phyloP scores from a whole-genome alignment of 2,329 filamentous ascomycete species.

The Botryosphaeria dothidea region DNA sequence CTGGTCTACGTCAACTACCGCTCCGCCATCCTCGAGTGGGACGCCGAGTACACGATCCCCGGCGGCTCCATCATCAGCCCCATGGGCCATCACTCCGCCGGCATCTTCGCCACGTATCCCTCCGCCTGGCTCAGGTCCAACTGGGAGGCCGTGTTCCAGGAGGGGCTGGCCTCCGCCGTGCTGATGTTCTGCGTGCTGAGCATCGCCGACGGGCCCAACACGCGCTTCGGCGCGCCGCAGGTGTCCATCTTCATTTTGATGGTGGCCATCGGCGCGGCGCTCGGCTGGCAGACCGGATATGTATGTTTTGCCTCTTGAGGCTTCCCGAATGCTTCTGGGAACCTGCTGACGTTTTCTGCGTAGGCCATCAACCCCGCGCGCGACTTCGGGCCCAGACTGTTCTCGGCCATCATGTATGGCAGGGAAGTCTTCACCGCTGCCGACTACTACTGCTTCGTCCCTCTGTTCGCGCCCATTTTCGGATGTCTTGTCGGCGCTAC shows the following conservation, averaged over 20 bases:
- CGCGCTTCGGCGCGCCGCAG: constrained; percentile 36
- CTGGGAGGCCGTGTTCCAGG: constrained; percentile 67
- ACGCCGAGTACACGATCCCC: constrained; percentile 60
- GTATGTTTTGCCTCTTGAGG: too few relatives aligned
- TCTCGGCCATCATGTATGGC: constrained; percentile 69
- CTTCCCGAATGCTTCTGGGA: neutral
- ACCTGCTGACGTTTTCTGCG: constrained; percentile 38
- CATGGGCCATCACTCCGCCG: constrained; percentile 59
- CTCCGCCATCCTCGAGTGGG: constrained; percentile 56
- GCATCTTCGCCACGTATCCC: constrained; percentile 74
- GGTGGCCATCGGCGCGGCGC: constrained; percentile 72
- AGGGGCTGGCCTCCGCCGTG: constrained; percentile 67
- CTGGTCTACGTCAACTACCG: constrained; percentile 47
- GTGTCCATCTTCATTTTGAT: constrained; percentile 66
- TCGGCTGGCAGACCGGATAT: constrained; percentile 68
- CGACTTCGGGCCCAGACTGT: constrained; percentile 69
- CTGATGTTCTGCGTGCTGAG: constrained; percentile 74
- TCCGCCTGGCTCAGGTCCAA: constrained; percentile 65
- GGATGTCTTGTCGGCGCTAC: constrained; percentile 66
- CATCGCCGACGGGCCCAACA: constrained; percentile 57
- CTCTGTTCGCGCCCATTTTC: constrained; percentile 70
- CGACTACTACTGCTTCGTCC: constrained; percentile 73
- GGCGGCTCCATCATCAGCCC: constrained; percentile 63
- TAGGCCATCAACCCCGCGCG: constrained; percentile 75
- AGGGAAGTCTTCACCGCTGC: constrained; percentile 67